Evolutionary conservation across 768 basidiomycete species (phyloP).

Genomic region (Boletus sp.): DNA sequence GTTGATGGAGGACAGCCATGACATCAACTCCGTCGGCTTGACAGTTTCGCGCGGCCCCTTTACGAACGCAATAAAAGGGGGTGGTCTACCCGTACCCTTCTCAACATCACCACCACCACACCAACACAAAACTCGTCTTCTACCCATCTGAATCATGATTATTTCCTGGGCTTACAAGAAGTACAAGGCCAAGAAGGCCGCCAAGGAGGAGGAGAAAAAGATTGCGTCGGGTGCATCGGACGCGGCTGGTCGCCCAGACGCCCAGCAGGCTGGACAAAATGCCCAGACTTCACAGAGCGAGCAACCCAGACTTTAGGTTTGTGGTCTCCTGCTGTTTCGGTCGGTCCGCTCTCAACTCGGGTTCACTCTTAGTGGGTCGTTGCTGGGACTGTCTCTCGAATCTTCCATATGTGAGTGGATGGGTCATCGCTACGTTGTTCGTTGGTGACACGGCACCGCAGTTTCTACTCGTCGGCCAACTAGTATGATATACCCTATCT

Average conservation of each 20-base stretch:
- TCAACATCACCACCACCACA: background rate
- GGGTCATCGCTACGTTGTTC: background rate
- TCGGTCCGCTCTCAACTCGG: background rate
- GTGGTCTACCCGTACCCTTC: background rate
- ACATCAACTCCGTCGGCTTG: background rate
- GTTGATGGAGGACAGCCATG: background rate
- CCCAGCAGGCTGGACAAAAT: background rate
- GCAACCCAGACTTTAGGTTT: constrained; percentile 10
- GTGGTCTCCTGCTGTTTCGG: background rate
- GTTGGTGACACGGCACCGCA: constrained; percentile 11
- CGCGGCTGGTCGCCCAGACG: background rate
- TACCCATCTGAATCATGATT: constrained; percentile 9
- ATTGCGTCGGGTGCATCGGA: background rate
- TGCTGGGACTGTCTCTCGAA: background rate
- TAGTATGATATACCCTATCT: constrained; percentile 2
- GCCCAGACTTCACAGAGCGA: background rate
- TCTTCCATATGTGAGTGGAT: constrained; percentile 8
- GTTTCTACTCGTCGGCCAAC: background rate
- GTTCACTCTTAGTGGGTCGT: background rate
- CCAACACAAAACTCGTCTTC: background rate
- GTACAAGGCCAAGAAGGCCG: constrained; percentile 26
- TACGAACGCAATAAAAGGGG: constrained; percentile 7
- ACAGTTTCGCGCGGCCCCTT: background rate
- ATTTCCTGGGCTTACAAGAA: constrained; percentile 20
- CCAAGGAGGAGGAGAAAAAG: constrained; percentile 16